These are phyloP conservation scores for Hygrophila difformis DNA, from an alignment of 257 asterid species.

Conservation along the genomic window DNA sequence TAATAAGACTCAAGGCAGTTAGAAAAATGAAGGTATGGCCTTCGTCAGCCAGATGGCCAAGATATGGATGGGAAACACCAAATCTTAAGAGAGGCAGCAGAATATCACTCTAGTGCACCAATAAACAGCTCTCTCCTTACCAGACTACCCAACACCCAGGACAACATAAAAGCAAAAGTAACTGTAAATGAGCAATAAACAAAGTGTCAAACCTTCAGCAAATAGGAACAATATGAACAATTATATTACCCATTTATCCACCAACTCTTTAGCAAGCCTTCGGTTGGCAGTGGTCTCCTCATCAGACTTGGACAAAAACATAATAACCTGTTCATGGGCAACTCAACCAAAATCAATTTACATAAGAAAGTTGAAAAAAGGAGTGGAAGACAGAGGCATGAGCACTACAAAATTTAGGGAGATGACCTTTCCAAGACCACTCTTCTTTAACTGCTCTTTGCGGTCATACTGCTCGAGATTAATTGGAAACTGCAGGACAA, in stretches of 20 bases:
- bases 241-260: constrained; percentile 87
- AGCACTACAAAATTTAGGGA: constrained; percentile 4
- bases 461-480: constrained; percentile 78
- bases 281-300: constrained; percentile 92
- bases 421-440: constrained; percentile 90
- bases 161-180: background rate
- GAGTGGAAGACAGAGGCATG: background rate
- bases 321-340: constrained; percentile 56
- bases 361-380: background rate
- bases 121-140: no score
- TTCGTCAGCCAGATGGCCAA: no score
- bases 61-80: no score
- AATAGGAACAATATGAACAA: background rate
- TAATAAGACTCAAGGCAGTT: no score
- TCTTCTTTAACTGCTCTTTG: constrained; percentile 74
- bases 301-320: constrained; percentile 88
- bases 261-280: constrained; percentile 90
- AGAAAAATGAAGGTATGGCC: no score
- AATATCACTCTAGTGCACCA: no score
- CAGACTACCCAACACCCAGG: no score
- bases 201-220: background rate
- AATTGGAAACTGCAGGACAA: constrained; percentile 70
- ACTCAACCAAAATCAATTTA: constrained; percentile 3
- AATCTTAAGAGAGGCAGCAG: no score
- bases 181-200: background rate